A percentile compares a stretch with the other conserved stretches of the same genome.
Conservation (phyloP, 805 yeast genomes). For the Millerago galiae region DNA sequence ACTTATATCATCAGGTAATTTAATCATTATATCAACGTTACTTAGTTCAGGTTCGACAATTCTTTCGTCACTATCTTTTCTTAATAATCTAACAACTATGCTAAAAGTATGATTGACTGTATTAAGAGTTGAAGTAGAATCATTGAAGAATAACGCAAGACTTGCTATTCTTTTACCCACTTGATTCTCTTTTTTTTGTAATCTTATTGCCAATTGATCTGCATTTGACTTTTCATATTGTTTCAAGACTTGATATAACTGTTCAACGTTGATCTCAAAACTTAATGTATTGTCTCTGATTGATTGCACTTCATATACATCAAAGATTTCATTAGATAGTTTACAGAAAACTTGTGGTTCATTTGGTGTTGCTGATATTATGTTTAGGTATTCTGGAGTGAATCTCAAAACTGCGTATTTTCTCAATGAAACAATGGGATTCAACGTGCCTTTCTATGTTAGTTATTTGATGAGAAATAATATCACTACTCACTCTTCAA, state of each 20-base stretch:
- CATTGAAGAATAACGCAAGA: constrained; percentile 49
- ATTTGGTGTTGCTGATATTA: constrained; percentile 44
- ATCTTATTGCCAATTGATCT: constrained; percentile 43
- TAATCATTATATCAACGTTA: constrained; percentile 49
- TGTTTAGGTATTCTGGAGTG: constrained; percentile 40
- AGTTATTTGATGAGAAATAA: no score
- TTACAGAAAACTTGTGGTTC: constrained; percentile 71
- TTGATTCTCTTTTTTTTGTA: constrained; percentile 31
- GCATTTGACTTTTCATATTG: constrained; percentile 50
- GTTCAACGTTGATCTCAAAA: constrained; percentile 58
- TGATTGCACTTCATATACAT: constrained; percentile 30
- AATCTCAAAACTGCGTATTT: constrained; percentile 53
- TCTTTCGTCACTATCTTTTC: constrained; percentile 44
- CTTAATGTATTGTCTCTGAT: constrained; percentile 48
- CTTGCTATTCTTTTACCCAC: constrained; percentile 39
- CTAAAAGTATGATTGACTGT: constrained; percentile 58
- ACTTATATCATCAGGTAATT: constrained; percentile 39
- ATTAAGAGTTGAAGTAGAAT: constrained; percentile 32
- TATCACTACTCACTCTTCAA: constrained; percentile 25
- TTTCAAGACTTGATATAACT: constrained; percentile 48
- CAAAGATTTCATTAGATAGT: constrained; percentile 34
- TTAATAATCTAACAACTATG: constrained; percentile 62
- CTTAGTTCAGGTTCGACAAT: constrained; percentile 59
- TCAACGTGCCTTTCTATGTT: constrained; percentile 32
- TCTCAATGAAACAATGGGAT: constrained; percentile 45